Percentiles rank a stretch among this genome's conserved stretches.
These are phyloP conservation scores for Linum lewisii DNA, from an alignment of 345 rosid species.

Conservation along the genomic window DNA sequence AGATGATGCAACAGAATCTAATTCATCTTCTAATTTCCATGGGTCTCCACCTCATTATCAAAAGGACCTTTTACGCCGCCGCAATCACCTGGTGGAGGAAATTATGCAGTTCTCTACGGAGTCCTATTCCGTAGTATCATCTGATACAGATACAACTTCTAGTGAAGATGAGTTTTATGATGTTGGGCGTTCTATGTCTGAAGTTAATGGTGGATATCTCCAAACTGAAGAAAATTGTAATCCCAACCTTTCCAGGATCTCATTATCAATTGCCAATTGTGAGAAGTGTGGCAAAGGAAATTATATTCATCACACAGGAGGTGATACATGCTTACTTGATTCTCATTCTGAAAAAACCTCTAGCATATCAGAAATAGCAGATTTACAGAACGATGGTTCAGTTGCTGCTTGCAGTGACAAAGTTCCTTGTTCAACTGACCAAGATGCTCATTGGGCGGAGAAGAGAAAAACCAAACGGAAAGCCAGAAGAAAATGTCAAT, in stretches of 20 bases:
- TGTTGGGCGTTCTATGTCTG: conserved; percentile 31
- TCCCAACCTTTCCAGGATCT: conserved; percentile 17
- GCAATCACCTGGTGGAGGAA: conserved; percentile 86
- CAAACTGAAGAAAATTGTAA: conserved; percentile 22
- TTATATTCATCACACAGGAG: conserved; percentile 25
- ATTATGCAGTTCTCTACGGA: conserved; percentile 86
- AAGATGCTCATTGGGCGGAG: conserved; percentile 36
- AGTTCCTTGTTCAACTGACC: conserved; percentile 28
- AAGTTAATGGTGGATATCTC: conserved; percentile 22
- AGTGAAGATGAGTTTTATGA: conserved; percentile 57
- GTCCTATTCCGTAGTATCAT: conserved; percentile 68
- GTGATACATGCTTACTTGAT: conserved; percentile 23
- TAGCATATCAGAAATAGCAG: conserved; percentile 21
- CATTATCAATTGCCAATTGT: conserved; percentile 14
- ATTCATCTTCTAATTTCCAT: conserved; percentile 33
- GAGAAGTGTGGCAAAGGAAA: conserved; percentile 15
- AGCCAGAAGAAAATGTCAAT: conserved; percentile 46
- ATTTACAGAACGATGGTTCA: conserved; percentile 20
- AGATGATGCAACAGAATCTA: conserved; percentile 38
- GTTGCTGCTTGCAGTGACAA: conserved; percentile 30
- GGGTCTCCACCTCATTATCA: conserved; percentile 86
- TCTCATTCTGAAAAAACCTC: conserved; percentile 27
- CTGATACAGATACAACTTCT: conserved; percentile 71
- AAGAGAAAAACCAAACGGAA: conserved; percentile 46
- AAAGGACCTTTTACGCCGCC: conserved; percentile 74